Conservation (phyloP, 2,329 filamentous ascomycete genomes). For the Lasiodiplodia hormozganensis region DNA sequence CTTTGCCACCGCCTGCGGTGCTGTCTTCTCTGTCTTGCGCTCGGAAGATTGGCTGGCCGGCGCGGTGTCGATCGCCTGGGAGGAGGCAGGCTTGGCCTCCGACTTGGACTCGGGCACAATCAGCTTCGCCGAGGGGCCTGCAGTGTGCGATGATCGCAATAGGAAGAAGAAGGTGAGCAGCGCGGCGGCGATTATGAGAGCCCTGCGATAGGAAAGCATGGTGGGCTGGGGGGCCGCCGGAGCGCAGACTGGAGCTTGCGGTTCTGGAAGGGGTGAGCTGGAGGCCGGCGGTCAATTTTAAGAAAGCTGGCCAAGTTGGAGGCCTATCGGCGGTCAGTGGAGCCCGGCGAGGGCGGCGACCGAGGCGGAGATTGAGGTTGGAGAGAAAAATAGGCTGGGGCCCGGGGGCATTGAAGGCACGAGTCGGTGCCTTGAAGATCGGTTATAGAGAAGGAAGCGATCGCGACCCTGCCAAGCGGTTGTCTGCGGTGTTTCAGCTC, state of each 20-base stretch:
- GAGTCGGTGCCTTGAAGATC: slow-evolving; percentile 1
- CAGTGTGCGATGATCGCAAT: slow-evolving; percentile 65
- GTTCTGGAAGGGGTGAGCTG: neutral
- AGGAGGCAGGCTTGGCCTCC: slow-evolving; percentile 32
- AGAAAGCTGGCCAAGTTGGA: slow-evolving; percentile 17
- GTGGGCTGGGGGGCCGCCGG: slow-evolving; percentile 35
- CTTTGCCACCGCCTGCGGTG: slow-evolving; percentile 43
- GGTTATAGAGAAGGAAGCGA: slow-evolving; percentile 9
- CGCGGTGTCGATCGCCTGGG: neutral
- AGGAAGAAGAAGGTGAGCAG: slow-evolving; percentile 74
- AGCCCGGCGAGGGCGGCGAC: slow-evolving; percentile 7
- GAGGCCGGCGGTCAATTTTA: slow-evolving; percentile 3
- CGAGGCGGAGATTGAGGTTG: slow-evolving; percentile 20
- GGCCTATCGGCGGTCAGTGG: slow-evolving; percentile 19
- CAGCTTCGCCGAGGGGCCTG: slow-evolving; percentile 38
- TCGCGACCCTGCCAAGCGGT: slow-evolving; percentile 22
- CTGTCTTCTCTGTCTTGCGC: slow-evolving; percentile 20
- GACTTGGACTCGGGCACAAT: slow-evolving; percentile 39
- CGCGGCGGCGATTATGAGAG: slow-evolving; percentile 73
- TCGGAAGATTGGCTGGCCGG: slow-evolving; percentile 30
- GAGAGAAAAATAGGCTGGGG: neutral
- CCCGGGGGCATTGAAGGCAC: slow-evolving; percentile 8
- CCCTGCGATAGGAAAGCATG: slow-evolving; percentile 83
- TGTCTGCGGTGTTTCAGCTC: slow-evolving; percentile 22
- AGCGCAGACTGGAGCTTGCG: slow-evolving; percentile 26